phyloP scores from a whole-genome alignment of 2,329 filamentous ascomycete species.

The Penicillium thymicola region DNA sequence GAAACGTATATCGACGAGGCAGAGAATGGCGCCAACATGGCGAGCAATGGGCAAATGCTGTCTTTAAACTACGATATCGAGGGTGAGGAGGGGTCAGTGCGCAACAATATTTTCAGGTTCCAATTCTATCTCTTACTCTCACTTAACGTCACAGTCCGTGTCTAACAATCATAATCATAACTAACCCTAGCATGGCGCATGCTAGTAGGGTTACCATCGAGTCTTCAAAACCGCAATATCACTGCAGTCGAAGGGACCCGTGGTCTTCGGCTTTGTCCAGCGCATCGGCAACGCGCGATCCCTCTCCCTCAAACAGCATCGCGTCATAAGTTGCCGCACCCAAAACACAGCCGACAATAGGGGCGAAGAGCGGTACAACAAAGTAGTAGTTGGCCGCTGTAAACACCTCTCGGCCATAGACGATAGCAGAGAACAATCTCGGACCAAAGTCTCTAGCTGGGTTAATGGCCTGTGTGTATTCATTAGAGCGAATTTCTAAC shows the following conservation, averaged over 20 bases:
- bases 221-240: not conserved
- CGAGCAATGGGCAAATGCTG: no score
- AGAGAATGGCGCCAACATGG: no score
- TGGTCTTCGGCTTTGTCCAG: constrained; percentile 24
- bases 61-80: no score
- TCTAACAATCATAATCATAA: not conserved
- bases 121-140: not conserved
- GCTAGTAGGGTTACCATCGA: not conserved
- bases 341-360: constrained; percentile 27
- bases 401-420: constrained; percentile 32
- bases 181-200: not conserved
- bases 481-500: not conserved
- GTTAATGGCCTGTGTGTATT: constrained; percentile 26
- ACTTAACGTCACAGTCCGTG: not conserved
- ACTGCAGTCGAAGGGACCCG: constrained; percentile 23
- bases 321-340: constrained; percentile 29
- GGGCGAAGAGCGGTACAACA: constrained; percentile 28
- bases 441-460: constrained; percentile 32
- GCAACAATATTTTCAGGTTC: not conserved
- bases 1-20: no score
- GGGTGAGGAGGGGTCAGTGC: no score
- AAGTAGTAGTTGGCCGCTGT: constrained; percentile 29
- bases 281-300: constrained; percentile 30
- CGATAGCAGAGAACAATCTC: constrained; percentile 29
- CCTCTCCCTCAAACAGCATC: constrained; percentile 29